Conservation (phyloP, 306 rosid species). For the Corylus heterophylla region DNA sequence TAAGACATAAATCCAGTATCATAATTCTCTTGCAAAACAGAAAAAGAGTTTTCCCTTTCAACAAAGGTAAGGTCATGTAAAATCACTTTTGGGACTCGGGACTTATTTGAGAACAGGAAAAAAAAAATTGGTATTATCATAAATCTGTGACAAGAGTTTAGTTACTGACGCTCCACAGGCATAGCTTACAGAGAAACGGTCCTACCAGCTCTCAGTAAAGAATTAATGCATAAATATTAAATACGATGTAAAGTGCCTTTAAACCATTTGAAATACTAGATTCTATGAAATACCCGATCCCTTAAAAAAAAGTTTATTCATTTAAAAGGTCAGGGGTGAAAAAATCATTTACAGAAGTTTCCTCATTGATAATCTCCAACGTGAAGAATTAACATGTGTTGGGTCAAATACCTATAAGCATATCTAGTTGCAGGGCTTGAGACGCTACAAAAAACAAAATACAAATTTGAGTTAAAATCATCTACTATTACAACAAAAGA, state of each 20-base stretch:
- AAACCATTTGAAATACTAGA: not conserved
- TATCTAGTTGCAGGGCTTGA: not conserved
- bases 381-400: not conserved
- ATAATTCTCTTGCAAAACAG: slow-evolving; percentile 1
- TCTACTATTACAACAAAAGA: not conserved
- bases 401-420: slow-evolving; percentile 1
- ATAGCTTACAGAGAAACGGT: slow-evolving; percentile 8
- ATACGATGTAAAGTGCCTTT: not conserved
- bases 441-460: not conserved
- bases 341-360: not conserved
- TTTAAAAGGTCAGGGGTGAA: not conserved
- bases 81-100: not conserved
- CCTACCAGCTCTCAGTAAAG: not conserved
- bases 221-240: not conserved
- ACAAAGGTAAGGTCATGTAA: slow-evolving; percentile 15
- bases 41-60: slow-evolving; percentile 5
- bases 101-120: not conserved
- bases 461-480: not conserved
- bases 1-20: not conserved
- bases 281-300: not conserved
- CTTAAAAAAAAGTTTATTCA: not conserved
- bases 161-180: not conserved
- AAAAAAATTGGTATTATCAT: not conserved
- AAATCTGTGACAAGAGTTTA: not conserved
- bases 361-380: not conserved